Evolutionary conservation across 139 green algal species (phyloP).

Genomic region (Chlamydomonas sp.): DNA sequence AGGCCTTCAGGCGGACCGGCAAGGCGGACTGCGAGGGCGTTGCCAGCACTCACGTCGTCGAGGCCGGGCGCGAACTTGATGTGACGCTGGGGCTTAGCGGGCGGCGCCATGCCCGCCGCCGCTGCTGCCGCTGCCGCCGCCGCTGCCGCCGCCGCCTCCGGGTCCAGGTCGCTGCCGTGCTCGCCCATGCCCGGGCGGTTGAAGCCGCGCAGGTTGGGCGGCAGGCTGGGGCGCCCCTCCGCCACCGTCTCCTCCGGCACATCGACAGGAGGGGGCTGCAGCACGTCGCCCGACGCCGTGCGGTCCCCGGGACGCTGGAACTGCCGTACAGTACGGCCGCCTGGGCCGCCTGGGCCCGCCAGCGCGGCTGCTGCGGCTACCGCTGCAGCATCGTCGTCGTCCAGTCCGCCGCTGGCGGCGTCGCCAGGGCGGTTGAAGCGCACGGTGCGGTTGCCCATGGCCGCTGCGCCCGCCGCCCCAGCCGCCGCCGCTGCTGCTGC

Average conservation of each 20-base stretch:
- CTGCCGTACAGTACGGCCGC: not conserved
- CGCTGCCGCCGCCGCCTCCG: not conserved
- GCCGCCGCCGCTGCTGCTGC: not conserved
- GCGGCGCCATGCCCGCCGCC: not conserved
- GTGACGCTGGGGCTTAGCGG: not conserved
- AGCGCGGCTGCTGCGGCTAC: slow-evolving; percentile 5
- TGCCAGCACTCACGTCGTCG: not conserved
- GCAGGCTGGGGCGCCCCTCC: not conserved
- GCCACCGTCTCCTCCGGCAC: not conserved
- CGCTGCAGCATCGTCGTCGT: not conserved
- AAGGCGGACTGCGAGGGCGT: not conserved
- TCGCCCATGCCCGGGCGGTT: slow-evolving; percentile 21
- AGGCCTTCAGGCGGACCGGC: not conserved
- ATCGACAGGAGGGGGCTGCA: not conserved
- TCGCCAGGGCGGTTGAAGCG: slow-evolving; percentile 24
- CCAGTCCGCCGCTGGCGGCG: not conserved
- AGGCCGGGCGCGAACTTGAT: not conserved
- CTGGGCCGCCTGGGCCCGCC: not conserved
- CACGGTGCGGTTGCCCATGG: not conserved
- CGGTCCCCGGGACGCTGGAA: slow-evolving; percentile 7
- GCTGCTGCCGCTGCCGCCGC: not conserved
- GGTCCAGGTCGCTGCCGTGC: slow-evolving; percentile 6
- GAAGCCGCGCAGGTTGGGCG: slow-evolving; percentile 23
- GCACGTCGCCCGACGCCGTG: not conserved
- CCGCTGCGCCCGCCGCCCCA: not conserved